Percentiles rank a stretch among this genome's conserved stretches.
Conservation (phyloP, 140 eudicot genomes). For the Cichorium intybus region DNA sequence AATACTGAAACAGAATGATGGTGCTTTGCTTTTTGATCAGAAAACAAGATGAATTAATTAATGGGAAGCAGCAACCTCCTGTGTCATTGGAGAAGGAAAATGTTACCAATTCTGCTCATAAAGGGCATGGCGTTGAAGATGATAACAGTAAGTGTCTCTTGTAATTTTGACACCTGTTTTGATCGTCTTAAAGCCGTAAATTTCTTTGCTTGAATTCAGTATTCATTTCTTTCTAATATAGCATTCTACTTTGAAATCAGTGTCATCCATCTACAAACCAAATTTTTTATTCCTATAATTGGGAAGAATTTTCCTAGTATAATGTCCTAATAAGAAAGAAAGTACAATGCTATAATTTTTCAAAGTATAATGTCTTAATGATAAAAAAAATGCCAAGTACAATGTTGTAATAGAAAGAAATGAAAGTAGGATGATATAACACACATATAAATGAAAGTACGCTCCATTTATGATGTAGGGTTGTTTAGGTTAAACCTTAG, state of each 20-base stretch:
- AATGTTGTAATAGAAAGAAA: neutral
- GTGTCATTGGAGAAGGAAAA: constrained; percentile 41
- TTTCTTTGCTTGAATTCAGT: too few relatives aligned
- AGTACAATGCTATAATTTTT: neutral
- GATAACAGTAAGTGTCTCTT: constrained; percentile 14
- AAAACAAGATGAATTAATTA: constrained; percentile 43
- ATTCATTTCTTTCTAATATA: too few relatives aligned
- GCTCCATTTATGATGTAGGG: neutral
- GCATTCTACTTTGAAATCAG: neutral
- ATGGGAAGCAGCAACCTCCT: constrained; percentile 38
- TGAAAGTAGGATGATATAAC: neutral
- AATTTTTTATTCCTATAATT: neutral
- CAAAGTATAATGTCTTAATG: neutral
- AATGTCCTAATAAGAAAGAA: neutral
- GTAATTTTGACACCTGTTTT: neutral
- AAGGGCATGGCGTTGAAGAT: constrained; percentile 23
- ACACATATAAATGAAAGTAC: too few relatives aligned
- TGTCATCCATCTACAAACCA: neutral
- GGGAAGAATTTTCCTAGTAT: neutral
- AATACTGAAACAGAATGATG: constrained; percentile 29
- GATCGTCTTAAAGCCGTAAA: neutral
- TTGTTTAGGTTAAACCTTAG: too few relatives aligned
- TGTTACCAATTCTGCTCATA: constrained; percentile 13
- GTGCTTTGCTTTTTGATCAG: constrained; percentile 28
- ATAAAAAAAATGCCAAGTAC: too few relatives aligned